Conservation (phyloP, 2,329 filamentous ascomycete genomes). For the Periglandula ipomoeae region DNA sequence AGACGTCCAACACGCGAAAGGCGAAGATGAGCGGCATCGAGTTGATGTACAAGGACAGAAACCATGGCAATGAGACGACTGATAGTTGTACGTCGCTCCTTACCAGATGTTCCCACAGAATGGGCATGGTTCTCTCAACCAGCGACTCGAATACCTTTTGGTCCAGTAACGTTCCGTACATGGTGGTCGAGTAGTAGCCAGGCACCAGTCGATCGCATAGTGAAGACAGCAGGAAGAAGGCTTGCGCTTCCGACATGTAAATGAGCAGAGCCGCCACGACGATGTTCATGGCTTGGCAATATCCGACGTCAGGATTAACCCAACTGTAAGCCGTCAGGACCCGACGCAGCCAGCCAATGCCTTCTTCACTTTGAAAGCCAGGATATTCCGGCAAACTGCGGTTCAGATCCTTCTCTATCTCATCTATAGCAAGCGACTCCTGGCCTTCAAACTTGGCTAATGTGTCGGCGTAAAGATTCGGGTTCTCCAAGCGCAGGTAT, state of each 20-base stretch:
- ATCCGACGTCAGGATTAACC: slow-evolving; percentile 91
- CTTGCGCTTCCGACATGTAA: slow-evolving; percentile 94
- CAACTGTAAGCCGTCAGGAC: slow-evolving; percentile 97
- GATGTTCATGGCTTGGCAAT: slow-evolving; percentile 99
- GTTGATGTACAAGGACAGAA: slow-evolving; percentile 96
- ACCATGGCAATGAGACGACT: slow-evolving; percentile 95
- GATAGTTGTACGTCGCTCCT: slow-evolving; percentile 96
- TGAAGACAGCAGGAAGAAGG: slow-evolving; percentile 86
- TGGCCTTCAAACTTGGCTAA: slow-evolving; percentile 73
- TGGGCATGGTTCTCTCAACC: slow-evolving; percentile 98
- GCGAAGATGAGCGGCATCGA: slow-evolving; percentile 98
- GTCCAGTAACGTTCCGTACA: slow-evolving; percentile 96
- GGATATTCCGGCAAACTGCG: slow-evolving; percentile 94
- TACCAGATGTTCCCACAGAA: slow-evolving; percentile 95
- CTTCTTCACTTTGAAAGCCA: slow-evolving; percentile 92
- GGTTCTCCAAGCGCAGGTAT: slow-evolving; percentile 78
- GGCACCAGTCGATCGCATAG: slow-evolving; percentile 89
- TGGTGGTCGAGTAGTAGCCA: slow-evolving; percentile 96
- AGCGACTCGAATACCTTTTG: slow-evolving; percentile 96
- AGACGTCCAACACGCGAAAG: slow-evolving; percentile 92
- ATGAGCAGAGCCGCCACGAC: slow-evolving; percentile 96
- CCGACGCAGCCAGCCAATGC: slow-evolving; percentile 78
- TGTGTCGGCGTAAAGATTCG: slow-evolving; percentile 75
- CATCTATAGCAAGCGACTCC: slow-evolving; percentile 91
- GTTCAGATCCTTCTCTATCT: slow-evolving; percentile 98